These are phyloP conservation scores for Allomyces macrogynus DNA, from an alignment of 192 early-diverging fungal species.

Conservation along the genomic window DNA sequence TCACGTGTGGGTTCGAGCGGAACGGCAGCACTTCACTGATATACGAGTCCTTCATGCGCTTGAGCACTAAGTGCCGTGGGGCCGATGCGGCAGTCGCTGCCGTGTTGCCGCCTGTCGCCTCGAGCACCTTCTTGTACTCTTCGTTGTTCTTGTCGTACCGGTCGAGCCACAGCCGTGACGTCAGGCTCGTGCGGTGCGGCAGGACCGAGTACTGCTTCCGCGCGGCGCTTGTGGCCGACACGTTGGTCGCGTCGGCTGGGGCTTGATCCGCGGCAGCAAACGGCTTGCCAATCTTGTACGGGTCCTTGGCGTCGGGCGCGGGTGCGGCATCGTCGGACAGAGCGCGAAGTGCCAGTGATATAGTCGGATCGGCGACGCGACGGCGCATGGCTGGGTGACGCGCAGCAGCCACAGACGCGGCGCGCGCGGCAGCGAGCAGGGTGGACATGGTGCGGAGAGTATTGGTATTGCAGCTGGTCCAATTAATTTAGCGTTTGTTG, in stretches of 20 bases:
- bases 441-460: too few relatives aligned
- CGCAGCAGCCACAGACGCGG: too few relatives aligned
- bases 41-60: slow-evolving; percentile 48
- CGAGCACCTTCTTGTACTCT: not conserved
- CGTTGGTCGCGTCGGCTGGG: not conserved
- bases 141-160: not conserved
- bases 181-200: not conserved
- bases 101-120: not conserved
- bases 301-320: not conserved
- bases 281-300: not conserved
- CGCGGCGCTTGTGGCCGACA: not conserved
- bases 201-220: not conserved
- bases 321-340: too few relatives aligned
- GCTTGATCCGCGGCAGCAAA: not conserved
- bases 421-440: too few relatives aligned
- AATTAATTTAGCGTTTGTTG: too few relatives aligned
- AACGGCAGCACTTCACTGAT: slow-evolving; percentile 61
- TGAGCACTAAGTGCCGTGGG: slow-evolving; percentile 21
- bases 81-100: not conserved
- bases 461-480: too few relatives aligned
- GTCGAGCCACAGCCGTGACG: not conserved
- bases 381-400: too few relatives aligned
- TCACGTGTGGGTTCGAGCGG: slow-evolving; percentile 41
- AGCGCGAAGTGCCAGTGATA: too few relatives aligned
- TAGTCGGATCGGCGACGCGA: too few relatives aligned